Evolutionary conservation across 352 stramenopile genomes (phyloP).

Genomic region (Phytophthora palmivora): DNA sequence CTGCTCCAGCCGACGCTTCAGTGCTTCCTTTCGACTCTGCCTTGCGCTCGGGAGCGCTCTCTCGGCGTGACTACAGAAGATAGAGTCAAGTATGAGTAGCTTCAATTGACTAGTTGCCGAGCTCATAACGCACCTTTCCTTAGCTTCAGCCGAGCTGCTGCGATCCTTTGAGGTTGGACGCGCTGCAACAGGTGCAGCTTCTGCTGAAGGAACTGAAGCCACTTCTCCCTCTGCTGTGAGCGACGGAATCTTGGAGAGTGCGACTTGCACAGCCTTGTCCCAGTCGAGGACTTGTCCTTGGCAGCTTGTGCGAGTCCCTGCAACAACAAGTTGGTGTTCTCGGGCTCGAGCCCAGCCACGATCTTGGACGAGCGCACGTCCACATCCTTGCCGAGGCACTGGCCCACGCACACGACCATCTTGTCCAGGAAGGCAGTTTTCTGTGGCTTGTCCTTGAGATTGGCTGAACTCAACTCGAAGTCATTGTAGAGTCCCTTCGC

Average conservation of each 20-base stretch:
- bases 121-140: too few species aligned
- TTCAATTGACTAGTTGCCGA: too few species aligned
- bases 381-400: constrained; percentile 66
- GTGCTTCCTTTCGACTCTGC: constrained; percentile 33
- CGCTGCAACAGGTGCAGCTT: constrained; percentile 18
- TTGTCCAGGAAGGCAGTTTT: constrained; percentile 90
- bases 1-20: constrained; percentile 18
- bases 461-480: constrained; percentile 78
- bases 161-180: constrained; percentile 59
- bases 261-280: constrained; percentile 64
- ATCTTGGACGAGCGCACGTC: constrained; percentile 88
- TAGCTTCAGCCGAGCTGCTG: constrained; percentile 56
- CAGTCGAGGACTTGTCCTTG: constrained; percentile 74
- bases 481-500: constrained; percentile 83
- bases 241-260: constrained; percentile 71
- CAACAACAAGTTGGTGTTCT: constrained; percentile 88
- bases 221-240: constrained; percentile 57
- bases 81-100: neutral
- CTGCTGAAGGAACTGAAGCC: constrained; percentile 22
- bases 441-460: constrained; percentile 89
- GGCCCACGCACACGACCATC: constrained; percentile 83
- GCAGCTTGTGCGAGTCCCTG: constrained; percentile 69
- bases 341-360: constrained; percentile 81
- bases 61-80: constrained; percentile 33
- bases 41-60: constrained; percentile 32